Evolutionary conservation across 768 basidiomycete genomes (phyloP).

Genomic region (Daedaleopsis nitida): DNA sequence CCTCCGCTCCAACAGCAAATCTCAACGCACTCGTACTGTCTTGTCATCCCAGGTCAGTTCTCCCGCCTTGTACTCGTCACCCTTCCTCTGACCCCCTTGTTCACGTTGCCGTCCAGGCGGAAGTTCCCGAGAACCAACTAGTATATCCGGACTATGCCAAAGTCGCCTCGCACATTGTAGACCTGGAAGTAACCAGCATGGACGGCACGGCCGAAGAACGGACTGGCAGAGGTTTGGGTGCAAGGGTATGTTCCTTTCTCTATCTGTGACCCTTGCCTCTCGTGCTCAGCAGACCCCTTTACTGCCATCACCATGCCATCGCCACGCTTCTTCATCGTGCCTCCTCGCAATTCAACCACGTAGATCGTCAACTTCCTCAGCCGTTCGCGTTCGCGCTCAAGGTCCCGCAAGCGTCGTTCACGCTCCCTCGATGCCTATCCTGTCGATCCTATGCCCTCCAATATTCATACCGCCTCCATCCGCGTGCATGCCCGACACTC

Average conservation of each 20-base stretch:
- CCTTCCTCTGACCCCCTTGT: conserved; percentile 15
- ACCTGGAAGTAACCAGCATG: conserved; percentile 23
- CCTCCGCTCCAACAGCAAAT: conserved; percentile 31
- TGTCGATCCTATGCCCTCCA: conserved; percentile 24
- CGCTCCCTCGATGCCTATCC: conserved; percentile 28
- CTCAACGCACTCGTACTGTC: conserved; percentile 19
- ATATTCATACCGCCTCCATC: conserved; percentile 22
- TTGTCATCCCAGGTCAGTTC: conserved; percentile 17
- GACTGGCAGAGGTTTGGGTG: conserved; percentile 28
- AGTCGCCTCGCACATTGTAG: conserved; percentile 19
- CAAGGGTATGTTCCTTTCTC: conserved; percentile 26
- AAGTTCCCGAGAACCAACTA: conserved; percentile 21
- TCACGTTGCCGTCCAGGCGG: conserved; percentile 21
- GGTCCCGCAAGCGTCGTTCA: conserved; percentile 35
- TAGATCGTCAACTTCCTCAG: conserved; percentile 63
- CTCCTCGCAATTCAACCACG: conserved; percentile 2
- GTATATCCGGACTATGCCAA: conserved; percentile 25
- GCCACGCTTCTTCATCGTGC: conserved; percentile 15
- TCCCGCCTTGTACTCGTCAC: conserved; percentile 1
- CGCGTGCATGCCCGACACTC: conserved; percentile 27
- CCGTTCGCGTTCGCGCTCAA: conserved; percentile 59
- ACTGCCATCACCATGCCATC: conserved; percentile 1
- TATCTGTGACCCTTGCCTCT: background rate
- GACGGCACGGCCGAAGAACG: conserved; percentile 25
- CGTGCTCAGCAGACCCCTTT: conserved; percentile 4